These are phyloP conservation scores for Ochetophila trinervis DNA, from an alignment of 306 rosid species.

Conservation along the genomic window DNA sequence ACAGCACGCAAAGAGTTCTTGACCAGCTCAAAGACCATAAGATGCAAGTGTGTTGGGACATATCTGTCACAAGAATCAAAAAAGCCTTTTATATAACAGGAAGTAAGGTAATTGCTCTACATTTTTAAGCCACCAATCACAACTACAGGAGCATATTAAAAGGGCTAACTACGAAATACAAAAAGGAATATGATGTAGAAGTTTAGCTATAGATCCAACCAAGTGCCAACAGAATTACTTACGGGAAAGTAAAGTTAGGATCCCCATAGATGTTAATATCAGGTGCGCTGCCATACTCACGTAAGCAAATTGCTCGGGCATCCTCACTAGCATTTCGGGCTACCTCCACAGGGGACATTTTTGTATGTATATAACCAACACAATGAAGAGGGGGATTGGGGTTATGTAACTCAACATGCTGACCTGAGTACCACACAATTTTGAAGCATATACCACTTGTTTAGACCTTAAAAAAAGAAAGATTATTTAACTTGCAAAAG, in stretches of 20 bases:
- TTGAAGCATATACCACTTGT: conserved; percentile 9
- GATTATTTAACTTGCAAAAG: not conserved
- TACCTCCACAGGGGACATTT: conserved; percentile 82
- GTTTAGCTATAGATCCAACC: conserved; percentile 13
- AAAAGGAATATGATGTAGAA: conserved; percentile 5
- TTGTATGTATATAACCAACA: conserved; percentile 87
- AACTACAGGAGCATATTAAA: not conserved
- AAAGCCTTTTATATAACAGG: conserved; percentile 9
- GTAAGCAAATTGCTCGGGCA: conserved; percentile 76
- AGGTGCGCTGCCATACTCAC: conserved; percentile 89
- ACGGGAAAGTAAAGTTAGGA: conserved; percentile 87
- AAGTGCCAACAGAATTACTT: conserved; percentile 35
- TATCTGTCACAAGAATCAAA: conserved; percentile 46
- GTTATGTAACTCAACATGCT: conserved; percentile 96
- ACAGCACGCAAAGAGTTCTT: conserved; percentile 97
- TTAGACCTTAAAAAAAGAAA: conserved; percentile 16
- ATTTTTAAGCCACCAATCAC: not conserved
- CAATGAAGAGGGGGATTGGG: conserved; percentile 77
- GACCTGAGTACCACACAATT: conserved; percentile 56
- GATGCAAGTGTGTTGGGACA: conserved; percentile 92
- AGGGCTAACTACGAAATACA: not conserved
- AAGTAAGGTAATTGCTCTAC: conserved; percentile 4
- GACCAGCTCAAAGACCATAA: conserved; percentile 95
- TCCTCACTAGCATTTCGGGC: conserved; percentile 76
- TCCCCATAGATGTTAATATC: conserved; percentile 73